Base-by-base conservation (phyloP, 768 basidiomycete species). In the Phanerochaete carnosa region DNA sequence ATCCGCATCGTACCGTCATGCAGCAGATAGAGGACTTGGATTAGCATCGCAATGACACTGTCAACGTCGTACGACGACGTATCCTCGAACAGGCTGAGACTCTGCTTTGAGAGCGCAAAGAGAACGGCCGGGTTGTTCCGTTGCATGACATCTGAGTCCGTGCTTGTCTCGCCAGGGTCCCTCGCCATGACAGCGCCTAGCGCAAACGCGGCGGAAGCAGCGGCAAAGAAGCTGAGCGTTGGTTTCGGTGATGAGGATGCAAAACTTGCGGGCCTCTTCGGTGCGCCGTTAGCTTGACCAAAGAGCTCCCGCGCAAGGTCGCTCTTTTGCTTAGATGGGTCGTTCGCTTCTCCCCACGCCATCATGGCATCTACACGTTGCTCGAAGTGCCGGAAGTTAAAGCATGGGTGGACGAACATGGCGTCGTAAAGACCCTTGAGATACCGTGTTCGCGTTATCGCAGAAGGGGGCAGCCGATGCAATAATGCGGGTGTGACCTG, bases 171-270 rank as follows among this genome's bases (percentile, higher is more conserved):
- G 61, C 33, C 55, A 52, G 0, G 61, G 55, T 29, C 35, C 16
- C 62, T 52, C n/a, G 65, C 51, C 9, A 75, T 69, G 49, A 79
- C 69, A 47, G 81, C 80, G 29, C 86, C 89, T 55, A 89, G 68
- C 1, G 88, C 87, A 39, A 89, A 79, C 1, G 81, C 77, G 0
- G 83, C 83, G 52, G 82, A 81, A 46, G 83, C 78, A 1, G 81
- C 76, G 0, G 85, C 83, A 62, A 89, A 90, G 66, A 89, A 82
- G 72, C 64, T 83, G 55, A 77, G 65, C 25, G 74, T 74, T n/a
- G 74, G 73, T n/a, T 69, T 69, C 30, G 71, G 65, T 39, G 61
- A 50, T 37, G 57, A 47, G 53, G 26, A 49, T 52, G 51, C 58
- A 45, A 60, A 61, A 60, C 23, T 63, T 66, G 53, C 66, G 66